Conservation (phyloP, 108 stramenopile species). For the Nitzschia sp. region DNA sequence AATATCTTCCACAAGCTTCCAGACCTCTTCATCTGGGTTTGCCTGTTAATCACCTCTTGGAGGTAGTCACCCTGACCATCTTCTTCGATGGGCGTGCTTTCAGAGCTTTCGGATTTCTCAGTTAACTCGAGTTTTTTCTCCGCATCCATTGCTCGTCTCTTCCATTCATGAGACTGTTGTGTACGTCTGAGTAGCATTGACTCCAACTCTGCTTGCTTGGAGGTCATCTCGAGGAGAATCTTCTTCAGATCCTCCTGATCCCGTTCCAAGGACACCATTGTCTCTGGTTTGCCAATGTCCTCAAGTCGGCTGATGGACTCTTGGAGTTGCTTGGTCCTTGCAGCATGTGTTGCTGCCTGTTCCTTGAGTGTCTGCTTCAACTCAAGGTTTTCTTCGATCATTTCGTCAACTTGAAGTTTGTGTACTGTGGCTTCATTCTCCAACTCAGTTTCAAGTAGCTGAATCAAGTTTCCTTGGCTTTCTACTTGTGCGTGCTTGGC, state of each 20-base stretch:
- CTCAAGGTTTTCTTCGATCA: conserved; percentile 28
- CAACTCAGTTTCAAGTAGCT: conserved; percentile 20
- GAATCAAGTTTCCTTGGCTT: conserved; percentile 2
- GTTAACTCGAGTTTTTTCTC: conserved; percentile 21
- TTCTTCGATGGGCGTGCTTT: conserved; percentile 3
- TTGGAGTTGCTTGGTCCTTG: conserved; percentile 11
- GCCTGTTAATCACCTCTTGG: conserved; percentile 31
- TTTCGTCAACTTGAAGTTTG: conserved; percentile 29
- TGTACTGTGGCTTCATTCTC: conserved; percentile 23
- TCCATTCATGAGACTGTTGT: conserved; percentile 39
- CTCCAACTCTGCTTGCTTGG: conserved; percentile 12
- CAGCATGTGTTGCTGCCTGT: conserved; percentile 22
- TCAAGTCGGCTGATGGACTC: conserved; percentile 20
- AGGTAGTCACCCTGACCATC: conserved; percentile 35
- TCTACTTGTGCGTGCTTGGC: conserved; percentile 16
- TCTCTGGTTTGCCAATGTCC: conserved; percentile 10
- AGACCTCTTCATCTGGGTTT: background rate
- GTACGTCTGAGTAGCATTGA: conserved; percentile 21
- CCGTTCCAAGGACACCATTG: conserved; percentile 16
- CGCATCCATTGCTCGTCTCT: conserved; percentile 28
- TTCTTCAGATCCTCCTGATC: conserved; percentile 8
- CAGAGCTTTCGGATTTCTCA: conserved; percentile 10
- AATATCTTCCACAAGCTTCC: too few relatives aligned
- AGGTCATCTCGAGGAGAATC: conserved; percentile 17
- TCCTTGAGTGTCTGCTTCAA: conserved; percentile 11